Base-by-base conservation (phyloP, 495 filamentous ascomycete genomes). In the Geoglossum glabrum region DNA sequence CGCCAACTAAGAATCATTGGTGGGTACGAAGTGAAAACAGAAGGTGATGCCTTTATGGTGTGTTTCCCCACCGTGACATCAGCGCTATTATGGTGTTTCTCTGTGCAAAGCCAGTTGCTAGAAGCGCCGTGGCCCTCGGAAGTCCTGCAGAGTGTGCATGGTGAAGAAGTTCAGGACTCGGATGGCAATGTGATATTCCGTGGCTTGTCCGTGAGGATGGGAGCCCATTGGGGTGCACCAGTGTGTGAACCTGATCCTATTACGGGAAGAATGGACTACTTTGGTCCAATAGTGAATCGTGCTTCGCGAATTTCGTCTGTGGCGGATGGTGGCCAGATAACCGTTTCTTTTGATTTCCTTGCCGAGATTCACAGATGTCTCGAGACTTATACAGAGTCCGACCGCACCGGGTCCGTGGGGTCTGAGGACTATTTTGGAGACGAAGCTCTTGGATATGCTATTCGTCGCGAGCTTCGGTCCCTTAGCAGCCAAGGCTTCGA, bases 11-110 rank as follows among this genome's bases (percentile, higher is more conserved):
- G 90, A 34, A 83, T 90, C 55, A 90, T 96, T 58, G 93, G 92
- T 64, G 92, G 92, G 0, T 99, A 96, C 65, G 92, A 99, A 70
- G 89, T 99, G 66, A 99, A 99, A 74, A 97, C 92, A 0, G 92
- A 99, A 85, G 92, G 92, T 60, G 92, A 99, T 70, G 92, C 93
- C 38, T 99, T 99, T 68, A 96, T 99, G 89, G 92, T 99, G 17
- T 92, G 88, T 33, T 99, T 99, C 69, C 84, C 87, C 3, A 96
- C 93, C 0, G 87, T 88, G 1, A 97, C 92, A 0, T 86, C 88
- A 9, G 90, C 92, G 5, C 72, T 99, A 40, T 75, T 96, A 25
- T 99, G 92, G 92, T 90, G 83, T 61, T 97, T 99, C 70, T 84
- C 88, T 56, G 90, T 95, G 52, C 92, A 99, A 68, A 82, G 76